phyloP scores from a whole-genome alignment of 2,329 filamentous ascomycete genomes.

The Dothideomycetes sp. region DNA sequence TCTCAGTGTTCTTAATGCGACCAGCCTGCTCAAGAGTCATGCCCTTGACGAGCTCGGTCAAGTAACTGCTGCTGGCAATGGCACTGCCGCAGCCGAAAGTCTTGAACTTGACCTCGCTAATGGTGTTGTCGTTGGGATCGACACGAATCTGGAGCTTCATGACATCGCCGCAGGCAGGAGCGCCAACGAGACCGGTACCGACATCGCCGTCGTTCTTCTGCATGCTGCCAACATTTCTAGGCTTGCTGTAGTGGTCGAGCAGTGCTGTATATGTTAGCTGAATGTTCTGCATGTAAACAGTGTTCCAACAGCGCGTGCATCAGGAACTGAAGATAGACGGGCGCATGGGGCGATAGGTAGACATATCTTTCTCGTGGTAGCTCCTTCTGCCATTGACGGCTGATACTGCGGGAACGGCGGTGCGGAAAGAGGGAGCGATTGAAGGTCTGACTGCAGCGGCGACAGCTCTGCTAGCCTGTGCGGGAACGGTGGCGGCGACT shows the following conservation, averaged over 20 bases:
- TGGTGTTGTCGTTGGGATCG: slow-evolving; percentile 77
- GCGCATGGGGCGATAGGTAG: neutral
- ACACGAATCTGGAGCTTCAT: slow-evolving; percentile 94
- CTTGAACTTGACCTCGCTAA: slow-evolving; percentile 95
- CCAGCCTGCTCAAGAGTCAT: slow-evolving; percentile 94
- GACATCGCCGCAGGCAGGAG: slow-evolving; percentile 85
- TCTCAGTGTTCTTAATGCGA: slow-evolving; percentile 92
- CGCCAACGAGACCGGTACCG: slow-evolving; percentile 81
- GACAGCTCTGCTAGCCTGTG: slow-evolving; percentile 42
- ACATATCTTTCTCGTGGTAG: slow-evolving; percentile 60
- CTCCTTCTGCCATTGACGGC: slow-evolving; percentile 34
- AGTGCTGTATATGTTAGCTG: slow-evolving; percentile 39
- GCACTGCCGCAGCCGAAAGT: slow-evolving; percentile 92
- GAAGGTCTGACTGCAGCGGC: slow-evolving; percentile 41
- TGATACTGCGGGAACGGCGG: slow-evolving; percentile 34
- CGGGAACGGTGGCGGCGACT: slow-evolving; percentile 45
- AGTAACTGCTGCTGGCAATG: slow-evolving; percentile 87
- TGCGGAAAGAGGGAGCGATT: slow-evolving; percentile 38
- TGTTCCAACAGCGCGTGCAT: neutral
- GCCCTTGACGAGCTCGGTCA: slow-evolving; percentile 88
- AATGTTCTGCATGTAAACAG: slow-evolving; percentile 5
- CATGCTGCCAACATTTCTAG: slow-evolving; percentile 72
- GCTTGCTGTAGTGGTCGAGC: slow-evolving; percentile 74
- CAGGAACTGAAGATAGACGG: slow-evolving; percentile 12
- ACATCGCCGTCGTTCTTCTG: slow-evolving; percentile 72